Base-by-base conservation (phyloP, 345 rosid species). In the Citrus sp. region DNA sequence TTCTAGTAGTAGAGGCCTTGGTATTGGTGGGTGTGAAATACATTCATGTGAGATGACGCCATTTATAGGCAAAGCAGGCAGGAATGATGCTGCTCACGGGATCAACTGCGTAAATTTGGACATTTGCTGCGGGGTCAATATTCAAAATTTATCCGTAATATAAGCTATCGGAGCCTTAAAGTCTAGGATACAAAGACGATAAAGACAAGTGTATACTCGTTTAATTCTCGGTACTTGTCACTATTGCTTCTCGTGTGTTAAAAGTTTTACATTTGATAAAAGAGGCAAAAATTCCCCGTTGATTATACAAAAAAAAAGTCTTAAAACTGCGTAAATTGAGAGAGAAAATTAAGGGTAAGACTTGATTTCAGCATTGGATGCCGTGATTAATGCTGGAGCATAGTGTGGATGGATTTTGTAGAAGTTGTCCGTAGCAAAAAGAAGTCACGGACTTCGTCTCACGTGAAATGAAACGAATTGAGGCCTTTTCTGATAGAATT, bases 81-180 rank as follows among this genome's bases (percentile, higher is more conserved):
- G 70, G 81, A 75, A 82, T 80, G 66, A 75, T 63, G 86, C 76
- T 42, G 67, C 38, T 88, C 92, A 89, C 92, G 93, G 87, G 89
- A 87, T 83, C 88, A 83, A 71, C 88, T 81, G 87, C 88, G 86
- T 24, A 76, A 82, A 67, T 81, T 77, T 79, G 86, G 91, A 82
- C 6, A 71, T 70, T 63, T 75, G 77, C 62, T 70, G 82, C 79
- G 75, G 74, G 79, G 79, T 72, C 80, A 77, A 32, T 75, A 76
- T 24, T 42, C 78, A 74, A 77, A 58, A 73, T 65, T 72, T 80
- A 59, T 75, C 74, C 78, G 70, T 24, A 51, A 13, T 27, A 38
- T 16, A 38, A 28, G 32, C 74, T 24, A 67, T 64, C 35, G 59
- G 60, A 66, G 72, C 58, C 24, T 34, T 42, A 40, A 24, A 69